Conservation (phyloP, 495 filamentous ascomycete species). For the Annulohypoxylon stygium region DNA sequence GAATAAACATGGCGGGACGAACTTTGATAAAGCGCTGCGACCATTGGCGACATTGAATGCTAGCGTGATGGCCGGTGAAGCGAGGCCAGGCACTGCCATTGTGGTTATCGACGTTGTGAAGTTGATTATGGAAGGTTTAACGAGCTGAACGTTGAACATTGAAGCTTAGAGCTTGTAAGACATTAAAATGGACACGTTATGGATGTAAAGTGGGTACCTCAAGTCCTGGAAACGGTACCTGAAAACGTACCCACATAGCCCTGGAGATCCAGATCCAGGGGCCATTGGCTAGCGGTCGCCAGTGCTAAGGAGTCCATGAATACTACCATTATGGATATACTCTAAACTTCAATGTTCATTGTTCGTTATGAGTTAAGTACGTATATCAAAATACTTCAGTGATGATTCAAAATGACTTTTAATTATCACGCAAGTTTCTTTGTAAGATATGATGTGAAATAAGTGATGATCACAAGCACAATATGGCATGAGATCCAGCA, state of each 20-base stretch:
- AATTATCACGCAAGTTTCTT: no score
- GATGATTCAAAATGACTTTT: no score
- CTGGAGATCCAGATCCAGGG: no score
- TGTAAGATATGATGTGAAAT: no score
- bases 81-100: constrained; percentile 44
- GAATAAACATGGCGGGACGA: constrained; percentile 72
- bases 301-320: not conserved
- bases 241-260: not conserved
- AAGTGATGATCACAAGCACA: no score
- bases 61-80: constrained; percentile 39
- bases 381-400: no score
- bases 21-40: constrained; percentile 54
- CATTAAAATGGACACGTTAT: constrained; percentile 33
- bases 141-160: constrained; percentile 20
- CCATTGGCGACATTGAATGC: constrained; percentile 58
- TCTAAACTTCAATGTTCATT: no score
- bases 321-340: no score
- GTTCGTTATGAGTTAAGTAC: no score
- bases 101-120: constrained; percentile 20
- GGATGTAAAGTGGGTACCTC: constrained; percentile 19
- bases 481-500: no score
- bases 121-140: constrained; percentile 4
- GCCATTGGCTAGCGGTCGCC: constrained; percentile 1
- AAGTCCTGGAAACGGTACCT: constrained; percentile 1
- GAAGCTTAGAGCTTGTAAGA: not conserved